These are phyloP conservation scores for Populus tomentosa DNA, from an alignment of 441 rosid genomes.

Conservation along the genomic window DNA sequence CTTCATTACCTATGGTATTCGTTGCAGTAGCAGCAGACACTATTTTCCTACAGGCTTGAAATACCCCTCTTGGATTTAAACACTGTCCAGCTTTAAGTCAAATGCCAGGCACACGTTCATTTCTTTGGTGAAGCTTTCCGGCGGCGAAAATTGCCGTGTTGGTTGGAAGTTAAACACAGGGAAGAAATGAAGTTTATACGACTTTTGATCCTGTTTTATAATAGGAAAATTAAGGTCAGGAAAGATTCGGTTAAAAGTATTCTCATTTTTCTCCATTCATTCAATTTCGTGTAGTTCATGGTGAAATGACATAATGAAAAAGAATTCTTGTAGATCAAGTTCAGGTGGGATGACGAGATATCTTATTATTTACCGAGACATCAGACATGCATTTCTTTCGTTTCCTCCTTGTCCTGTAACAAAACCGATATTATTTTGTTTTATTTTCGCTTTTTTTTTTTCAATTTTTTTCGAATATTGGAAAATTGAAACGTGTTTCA, in stretches of 20 bases:
- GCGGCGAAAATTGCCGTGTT: not conserved
- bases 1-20: not conserved
- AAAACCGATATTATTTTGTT: too few species aligned
- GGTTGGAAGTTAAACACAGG: not conserved
- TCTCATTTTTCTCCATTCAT: not conserved
- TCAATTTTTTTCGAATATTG: too few species aligned
- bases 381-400: too few species aligned
- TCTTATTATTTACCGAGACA: not conserved
- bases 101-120: not conserved
- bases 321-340: not conserved
- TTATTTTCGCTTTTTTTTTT: too few species aligned
- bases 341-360: not conserved
- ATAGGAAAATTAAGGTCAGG: constrained; percentile 1
- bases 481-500: too few species aligned
- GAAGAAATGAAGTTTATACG: not conserved
- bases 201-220: not conserved
- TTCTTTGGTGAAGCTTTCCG: not conserved
- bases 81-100: not conserved
- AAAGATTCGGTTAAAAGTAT: not conserved
- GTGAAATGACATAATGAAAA: not conserved
- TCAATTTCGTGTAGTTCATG: not conserved
- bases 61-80: not conserved
- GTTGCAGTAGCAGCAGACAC: not conserved
- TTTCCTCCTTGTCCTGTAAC: too few species aligned
- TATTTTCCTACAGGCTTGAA: not conserved